Percentiles rank a stretch among this genome's conserved stretches.
Conservation (phyloP, 148 eudicot species). For the Rheum nobile region DNA sequence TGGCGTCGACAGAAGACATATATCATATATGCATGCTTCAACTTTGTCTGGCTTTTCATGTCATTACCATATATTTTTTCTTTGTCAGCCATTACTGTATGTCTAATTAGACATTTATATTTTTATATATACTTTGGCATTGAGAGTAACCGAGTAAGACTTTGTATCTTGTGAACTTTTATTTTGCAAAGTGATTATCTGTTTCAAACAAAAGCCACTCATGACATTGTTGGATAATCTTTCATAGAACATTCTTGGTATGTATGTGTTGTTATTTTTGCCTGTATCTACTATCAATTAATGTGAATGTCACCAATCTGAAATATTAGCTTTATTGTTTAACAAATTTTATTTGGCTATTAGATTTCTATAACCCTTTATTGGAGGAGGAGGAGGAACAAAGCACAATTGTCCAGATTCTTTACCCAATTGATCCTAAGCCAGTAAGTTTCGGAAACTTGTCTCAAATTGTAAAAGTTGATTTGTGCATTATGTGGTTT, state of each 20-base stretch:
- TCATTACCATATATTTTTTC: no score
- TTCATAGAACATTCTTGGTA: not conserved
- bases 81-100: not conserved
- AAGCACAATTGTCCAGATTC: slow-evolving; percentile 56
- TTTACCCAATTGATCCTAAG: slow-evolving; percentile 58
- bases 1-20: not conserved
- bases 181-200: not conserved
- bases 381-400: slow-evolving; percentile 83
- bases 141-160: no score
- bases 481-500: not conserved
- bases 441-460: slow-evolving; percentile 38
- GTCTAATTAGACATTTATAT: not conserved
- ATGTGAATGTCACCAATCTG: not conserved
- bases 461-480: not conserved
- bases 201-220: no score
- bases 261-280: not conserved
- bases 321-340: not conserved
- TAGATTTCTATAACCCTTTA: slow-evolving; percentile 86
- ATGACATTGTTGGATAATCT: no score
- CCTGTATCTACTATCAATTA: not conserved
- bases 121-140: no score
- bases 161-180: not conserved
- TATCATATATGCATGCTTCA: not conserved
- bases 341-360: slow-evolving; percentile 7
- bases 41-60: not conserved